Base-by-base conservation (phyloP, 257 asterid genomes). In the Haberlea rhodopensis region DNA sequence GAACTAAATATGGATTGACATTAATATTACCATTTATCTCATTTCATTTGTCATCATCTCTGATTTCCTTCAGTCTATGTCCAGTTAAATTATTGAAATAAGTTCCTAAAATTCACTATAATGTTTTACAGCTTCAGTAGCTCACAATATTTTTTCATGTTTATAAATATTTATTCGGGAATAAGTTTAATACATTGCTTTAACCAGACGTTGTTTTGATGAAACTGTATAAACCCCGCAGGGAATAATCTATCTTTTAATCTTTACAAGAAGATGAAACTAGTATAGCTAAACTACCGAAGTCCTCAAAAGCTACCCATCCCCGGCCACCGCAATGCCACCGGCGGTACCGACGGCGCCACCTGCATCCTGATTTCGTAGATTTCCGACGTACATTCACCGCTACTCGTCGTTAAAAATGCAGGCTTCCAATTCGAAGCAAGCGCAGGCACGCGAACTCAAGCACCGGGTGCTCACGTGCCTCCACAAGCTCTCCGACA, bases 401-500 rank as follows among this genome's bases (percentile, higher is more conserved):
- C 27, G 3, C 8, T 24, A 16, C 6, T 11, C 18, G n/a, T n/a
- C n/a, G 60, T 49, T 22, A 43, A 10, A 26, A 70, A 88, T 88
- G 91, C 63, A 87, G 67, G 78, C 69, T 28, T 71, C 69, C 24
- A 74, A 62, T 53, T 69, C 82, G 51, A 78, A 78, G 78, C 82
- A 79, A 74, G 78, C 78, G 9, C 79, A 78, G 75, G 81, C 91
- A 56, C 96, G 96, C 64, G 96, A 87, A 60, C 71, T 91, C 63
- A 87, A 89, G 69, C 95, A 89, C 73, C 86, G 82, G 24, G 88
- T 87, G 27, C 95, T 91, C 67, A 80, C 89, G 20, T 83, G 92
- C 85, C 80, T 91, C 71, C 90, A 89, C 95, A 85, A 81, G 73
- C 96, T 91, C 72, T 82, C 98, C 80, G 98, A 91, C 79, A 65